These are phyloP conservation scores for Aspergillus pseudoglaucus DNA, from an alignment of 2,329 filamentous ascomycete genomes.

Conservation along the genomic window DNA sequence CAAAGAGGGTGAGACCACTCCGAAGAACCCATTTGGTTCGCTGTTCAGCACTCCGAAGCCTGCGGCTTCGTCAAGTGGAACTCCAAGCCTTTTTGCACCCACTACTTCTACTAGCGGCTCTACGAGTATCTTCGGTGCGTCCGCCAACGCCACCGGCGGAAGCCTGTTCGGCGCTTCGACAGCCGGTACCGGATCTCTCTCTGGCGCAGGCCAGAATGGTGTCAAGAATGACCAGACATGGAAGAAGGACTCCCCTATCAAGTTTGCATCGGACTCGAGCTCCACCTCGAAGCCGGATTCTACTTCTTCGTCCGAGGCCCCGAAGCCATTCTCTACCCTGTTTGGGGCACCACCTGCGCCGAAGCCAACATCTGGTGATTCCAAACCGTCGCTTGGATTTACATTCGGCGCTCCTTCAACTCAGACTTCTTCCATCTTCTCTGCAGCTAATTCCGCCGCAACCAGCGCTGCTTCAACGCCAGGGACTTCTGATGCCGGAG, in stretches of 20 bases:
- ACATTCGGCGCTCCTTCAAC: conserved; percentile 31
- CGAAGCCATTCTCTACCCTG: conserved; percentile 24
- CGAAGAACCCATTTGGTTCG: conserved; percentile 12
- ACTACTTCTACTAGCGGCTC: conserved; percentile 6
- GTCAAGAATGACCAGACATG: conserved; percentile 39
- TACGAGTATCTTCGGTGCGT: conserved; percentile 13
- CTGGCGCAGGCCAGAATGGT: conserved; percentile 4
- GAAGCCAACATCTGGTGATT: conserved; percentile 11
- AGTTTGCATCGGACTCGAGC: conserved; percentile 33
- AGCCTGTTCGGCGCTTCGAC: conserved; percentile 21
- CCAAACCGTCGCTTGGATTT: conserved; percentile 28
- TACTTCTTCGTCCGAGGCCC: background rate
- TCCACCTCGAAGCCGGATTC: no score
- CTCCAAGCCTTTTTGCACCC: conserved; percentile 17
- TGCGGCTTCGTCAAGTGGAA: conserved; percentile 19
- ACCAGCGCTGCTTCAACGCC: conserved; percentile 43
- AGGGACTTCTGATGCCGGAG: conserved; percentile 40
- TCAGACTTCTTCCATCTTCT: conserved; percentile 16
- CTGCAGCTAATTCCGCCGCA: conserved; percentile 29
- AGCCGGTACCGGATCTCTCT: conserved; percentile 12
- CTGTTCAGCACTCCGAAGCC: conserved; percentile 21
- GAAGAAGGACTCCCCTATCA: conserved; percentile 43
- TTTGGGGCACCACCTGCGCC: conserved; percentile 21
- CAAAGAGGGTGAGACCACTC: conserved; percentile 12
- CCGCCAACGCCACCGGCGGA: conserved; percentile 12